These are phyloP conservation scores for Fusarium vanettenii DNA, from an alignment of 2,329 filamentous ascomycete genomes.

Conservation along the genomic window DNA sequence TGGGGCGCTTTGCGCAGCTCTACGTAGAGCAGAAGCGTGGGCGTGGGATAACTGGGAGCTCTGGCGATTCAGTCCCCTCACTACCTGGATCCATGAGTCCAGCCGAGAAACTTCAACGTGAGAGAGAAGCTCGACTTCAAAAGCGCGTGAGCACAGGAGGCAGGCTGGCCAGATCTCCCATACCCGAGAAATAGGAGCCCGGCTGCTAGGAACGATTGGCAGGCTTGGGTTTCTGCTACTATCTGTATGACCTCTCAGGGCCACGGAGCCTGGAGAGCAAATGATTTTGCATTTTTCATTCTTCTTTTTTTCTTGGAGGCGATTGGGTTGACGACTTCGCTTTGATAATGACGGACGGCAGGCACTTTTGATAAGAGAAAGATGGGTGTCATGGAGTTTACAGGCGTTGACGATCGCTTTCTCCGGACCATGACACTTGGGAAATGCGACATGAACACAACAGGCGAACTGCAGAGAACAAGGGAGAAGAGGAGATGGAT, in stretches of 20 bases:
- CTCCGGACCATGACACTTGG: conserved; percentile 7
- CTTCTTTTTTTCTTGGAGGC: conserved; percentile 8
- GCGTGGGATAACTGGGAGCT: conserved; percentile 56
- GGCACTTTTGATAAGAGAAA: conserved; percentile 38
- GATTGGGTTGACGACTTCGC: conserved; percentile 24
- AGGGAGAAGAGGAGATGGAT: conserved; percentile 26
- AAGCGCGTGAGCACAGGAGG: conserved; percentile 85
- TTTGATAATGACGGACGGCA: conserved; percentile 35
- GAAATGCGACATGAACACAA: conserved; percentile 14
- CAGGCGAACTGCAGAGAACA: conserved; percentile 9
- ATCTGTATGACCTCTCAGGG: conserved; percentile 46
- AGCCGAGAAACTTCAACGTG: conserved; percentile 65
- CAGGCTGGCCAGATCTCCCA: conserved; percentile 73
- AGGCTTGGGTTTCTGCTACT: conserved; percentile 52
- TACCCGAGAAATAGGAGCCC: conserved; percentile 69
- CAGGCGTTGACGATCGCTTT: conserved; percentile 36
- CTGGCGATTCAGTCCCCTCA: conserved; percentile 69
- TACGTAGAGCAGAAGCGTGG: conserved; percentile 85
- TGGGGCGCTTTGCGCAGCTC: conserved; percentile 81
- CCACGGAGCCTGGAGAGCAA: conserved; percentile 37
- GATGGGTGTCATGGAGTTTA: conserved; percentile 40
- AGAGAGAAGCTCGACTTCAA: conserved; percentile 77
- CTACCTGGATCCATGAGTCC: conserved; percentile 62
- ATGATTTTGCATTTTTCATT: conserved; percentile 10
- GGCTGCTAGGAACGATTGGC: conserved; percentile 54